Conservation (phyloP, 164 flowering plant species). For the Tetrastigma voinierianum region DNA sequence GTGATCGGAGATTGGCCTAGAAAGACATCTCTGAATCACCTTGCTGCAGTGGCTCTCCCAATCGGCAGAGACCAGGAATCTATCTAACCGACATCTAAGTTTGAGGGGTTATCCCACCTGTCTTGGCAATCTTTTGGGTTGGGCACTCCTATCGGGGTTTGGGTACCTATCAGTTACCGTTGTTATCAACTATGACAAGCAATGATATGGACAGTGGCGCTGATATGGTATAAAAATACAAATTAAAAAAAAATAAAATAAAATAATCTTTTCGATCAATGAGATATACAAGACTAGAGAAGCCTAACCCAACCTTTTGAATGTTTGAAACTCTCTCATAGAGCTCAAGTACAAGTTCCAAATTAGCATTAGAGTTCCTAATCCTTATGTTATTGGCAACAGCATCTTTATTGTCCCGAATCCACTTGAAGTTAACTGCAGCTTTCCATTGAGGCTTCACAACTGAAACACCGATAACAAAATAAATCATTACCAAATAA, state of each 20-base stretch:
- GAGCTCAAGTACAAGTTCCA: slow-evolving; percentile 76
- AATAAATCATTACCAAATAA: background rate
- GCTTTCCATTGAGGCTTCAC: slow-evolving; percentile 84
- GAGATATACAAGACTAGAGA: background rate
- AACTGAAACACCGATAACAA: slow-evolving; percentile 21
- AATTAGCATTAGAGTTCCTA: slow-evolving; percentile 69
- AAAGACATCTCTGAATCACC: too few species aligned
- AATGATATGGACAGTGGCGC: too few species aligned
- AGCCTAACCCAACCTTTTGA: slow-evolving; percentile 66
- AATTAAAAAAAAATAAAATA: background rate
- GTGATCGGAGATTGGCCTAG: too few species aligned
- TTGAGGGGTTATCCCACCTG: too few species aligned
- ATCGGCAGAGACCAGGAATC: too few species aligned
- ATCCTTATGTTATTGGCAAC: slow-evolving; percentile 72
- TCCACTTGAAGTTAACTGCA: slow-evolving; percentile 90
- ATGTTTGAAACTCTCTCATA: slow-evolving; percentile 54
- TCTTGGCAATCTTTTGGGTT: too few species aligned
- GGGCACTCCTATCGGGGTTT: too few species aligned
- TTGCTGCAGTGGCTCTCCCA: too few species aligned
- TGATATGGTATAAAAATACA: too few species aligned
- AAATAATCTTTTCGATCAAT: background rate
- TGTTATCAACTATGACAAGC: too few species aligned
- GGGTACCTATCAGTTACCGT: too few species aligned
- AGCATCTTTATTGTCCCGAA: slow-evolving; percentile 72
- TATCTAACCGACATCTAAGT: too few species aligned